These are phyloP conservation scores for Curvularia lunata DNA, from an alignment of 2,329 filamentous ascomycete species.

Conservation along the genomic window DNA sequence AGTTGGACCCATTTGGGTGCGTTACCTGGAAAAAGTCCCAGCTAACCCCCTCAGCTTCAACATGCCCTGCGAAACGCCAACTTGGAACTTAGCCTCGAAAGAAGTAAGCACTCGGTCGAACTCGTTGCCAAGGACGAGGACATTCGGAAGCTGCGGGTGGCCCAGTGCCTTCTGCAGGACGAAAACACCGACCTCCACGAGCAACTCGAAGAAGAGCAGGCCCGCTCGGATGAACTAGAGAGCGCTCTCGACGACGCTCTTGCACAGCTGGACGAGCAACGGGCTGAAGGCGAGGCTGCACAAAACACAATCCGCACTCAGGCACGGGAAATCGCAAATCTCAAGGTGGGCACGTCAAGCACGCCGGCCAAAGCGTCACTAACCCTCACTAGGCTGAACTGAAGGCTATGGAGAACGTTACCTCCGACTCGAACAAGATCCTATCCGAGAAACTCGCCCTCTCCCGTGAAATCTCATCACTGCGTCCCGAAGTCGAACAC, in stretches of 20 bases:
- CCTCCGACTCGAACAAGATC: conserved; percentile 72
- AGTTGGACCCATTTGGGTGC: conserved; percentile 1
- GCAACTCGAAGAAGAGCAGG: conserved; percentile 65
- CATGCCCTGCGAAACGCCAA: conserved; percentile 59
- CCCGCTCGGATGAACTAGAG: conserved; percentile 64
- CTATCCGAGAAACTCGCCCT: conserved; percentile 70
- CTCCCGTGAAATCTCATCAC: conserved; percentile 62
- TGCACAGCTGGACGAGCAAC: conserved; percentile 56
- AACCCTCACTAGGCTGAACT: conserved; percentile 67
- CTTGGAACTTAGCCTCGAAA: conserved; percentile 74
- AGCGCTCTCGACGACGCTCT: conserved; percentile 57
- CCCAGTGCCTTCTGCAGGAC: conserved; percentile 73
- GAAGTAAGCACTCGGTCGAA: conserved; percentile 68
- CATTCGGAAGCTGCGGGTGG: conserved; percentile 67
- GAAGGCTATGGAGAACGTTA: conserved; percentile 68
- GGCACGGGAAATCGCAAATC: conserved; percentile 61
- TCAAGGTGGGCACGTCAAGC: conserved; percentile 61
- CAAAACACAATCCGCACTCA: conserved; percentile 60
- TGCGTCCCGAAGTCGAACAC: conserved; percentile 69
- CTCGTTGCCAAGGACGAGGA: conserved; percentile 77
- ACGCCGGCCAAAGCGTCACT: conserved; percentile 40
- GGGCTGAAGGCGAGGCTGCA: conserved; percentile 52
- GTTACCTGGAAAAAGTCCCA: conserved; percentile 7
- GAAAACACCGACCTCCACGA: conserved; percentile 73
- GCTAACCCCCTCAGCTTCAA: conserved; percentile 49